Conservation (phyloP, 495 filamentous ascomycete genomes). For the Podospora pseudocomata region DNA sequence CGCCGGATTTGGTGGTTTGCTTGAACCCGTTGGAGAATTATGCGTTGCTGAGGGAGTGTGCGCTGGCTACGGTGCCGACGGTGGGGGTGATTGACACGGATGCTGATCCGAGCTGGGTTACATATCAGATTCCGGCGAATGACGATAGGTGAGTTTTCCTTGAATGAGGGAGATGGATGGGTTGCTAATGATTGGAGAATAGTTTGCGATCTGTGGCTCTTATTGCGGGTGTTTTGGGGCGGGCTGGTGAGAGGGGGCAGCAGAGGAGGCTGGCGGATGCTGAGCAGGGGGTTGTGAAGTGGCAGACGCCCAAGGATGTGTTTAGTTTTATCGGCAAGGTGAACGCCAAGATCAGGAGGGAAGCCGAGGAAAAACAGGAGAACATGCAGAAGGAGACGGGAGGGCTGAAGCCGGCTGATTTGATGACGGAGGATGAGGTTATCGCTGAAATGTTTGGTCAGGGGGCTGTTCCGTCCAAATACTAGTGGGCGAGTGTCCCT, state of each 20-base stretch:
- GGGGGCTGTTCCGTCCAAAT: background rate
- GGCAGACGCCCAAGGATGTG: conserved; percentile 46
- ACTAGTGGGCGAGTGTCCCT: background rate
- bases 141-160: conserved; percentile 69
- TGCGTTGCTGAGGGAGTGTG: conserved; percentile 85
- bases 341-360: background rate
- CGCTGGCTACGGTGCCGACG: conserved; percentile 80
- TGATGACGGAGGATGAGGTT: conserved; percentile 4
- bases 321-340: conserved; percentile 24
- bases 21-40: conserved; percentile 92
- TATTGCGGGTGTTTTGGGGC: conserved; percentile 79
- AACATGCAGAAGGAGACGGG: background rate
- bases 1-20: conserved; percentile 89
- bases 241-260: conserved; percentile 78
- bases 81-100: conserved; percentile 95
- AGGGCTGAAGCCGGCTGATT: conserved; percentile 11
- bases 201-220: conserved; percentile 77
- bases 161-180: background rate
- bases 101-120: conserved; percentile 87
- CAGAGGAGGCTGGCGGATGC: conserved; percentile 59
- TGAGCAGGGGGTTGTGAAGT: conserved; percentile 54
- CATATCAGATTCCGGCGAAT: conserved; percentile 94
- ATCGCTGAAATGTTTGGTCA: background rate
- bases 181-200: conserved; percentile 34
- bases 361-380: background rate